phyloP scores from a whole-genome alignment of 768 basidiomycete species.

The Dentipellis sp. region DNA sequence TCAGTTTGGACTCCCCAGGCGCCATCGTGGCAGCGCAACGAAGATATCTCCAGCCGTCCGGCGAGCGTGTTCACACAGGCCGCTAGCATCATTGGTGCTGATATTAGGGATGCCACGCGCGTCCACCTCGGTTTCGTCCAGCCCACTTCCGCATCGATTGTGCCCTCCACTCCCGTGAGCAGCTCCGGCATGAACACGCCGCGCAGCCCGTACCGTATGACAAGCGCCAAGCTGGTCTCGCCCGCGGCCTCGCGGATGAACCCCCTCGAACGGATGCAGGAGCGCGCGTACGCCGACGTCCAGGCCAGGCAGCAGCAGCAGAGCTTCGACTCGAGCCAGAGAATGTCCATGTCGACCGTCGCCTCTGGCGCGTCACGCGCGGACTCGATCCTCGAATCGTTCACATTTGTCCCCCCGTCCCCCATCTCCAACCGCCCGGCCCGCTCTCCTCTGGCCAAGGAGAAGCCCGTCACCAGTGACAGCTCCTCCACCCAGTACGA shows the following conservation, averaged over 20 bases:
- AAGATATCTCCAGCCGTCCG: constrained; percentile 36
- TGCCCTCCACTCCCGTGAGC: constrained; percentile 13
- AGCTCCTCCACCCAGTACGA: background rate
- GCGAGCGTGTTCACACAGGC: constrained; percentile 55
- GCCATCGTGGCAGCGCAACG: constrained; percentile 6
- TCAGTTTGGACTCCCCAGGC: constrained; percentile 1
- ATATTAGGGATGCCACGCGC: constrained; percentile 57
- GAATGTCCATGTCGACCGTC: constrained; percentile 27
- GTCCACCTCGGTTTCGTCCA: constrained; percentile 50
- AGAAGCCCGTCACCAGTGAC: constrained; percentile 18
- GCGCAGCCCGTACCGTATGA: constrained; percentile 44
- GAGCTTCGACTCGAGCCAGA: constrained; percentile 31
- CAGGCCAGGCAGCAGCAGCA: constrained; percentile 38
- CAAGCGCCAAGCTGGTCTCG: constrained; percentile 53
- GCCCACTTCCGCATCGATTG: constrained; percentile 15
- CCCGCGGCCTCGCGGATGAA: constrained; percentile 25
- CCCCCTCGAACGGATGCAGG: constrained; percentile 58
- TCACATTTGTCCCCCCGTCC: constrained; percentile 85
- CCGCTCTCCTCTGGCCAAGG: constrained; percentile 62
- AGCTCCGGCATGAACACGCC: constrained; percentile 21
- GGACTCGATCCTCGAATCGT: constrained; percentile 79
- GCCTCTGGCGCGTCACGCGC: constrained; percentile 63
- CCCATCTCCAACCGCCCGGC: constrained; percentile 78
- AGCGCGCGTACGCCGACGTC: constrained; percentile 48
- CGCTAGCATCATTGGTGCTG: constrained; percentile 28